phyloP scores from a whole-genome alignment of 306 rosid genomes.

The Trifolium pratense region DNA sequence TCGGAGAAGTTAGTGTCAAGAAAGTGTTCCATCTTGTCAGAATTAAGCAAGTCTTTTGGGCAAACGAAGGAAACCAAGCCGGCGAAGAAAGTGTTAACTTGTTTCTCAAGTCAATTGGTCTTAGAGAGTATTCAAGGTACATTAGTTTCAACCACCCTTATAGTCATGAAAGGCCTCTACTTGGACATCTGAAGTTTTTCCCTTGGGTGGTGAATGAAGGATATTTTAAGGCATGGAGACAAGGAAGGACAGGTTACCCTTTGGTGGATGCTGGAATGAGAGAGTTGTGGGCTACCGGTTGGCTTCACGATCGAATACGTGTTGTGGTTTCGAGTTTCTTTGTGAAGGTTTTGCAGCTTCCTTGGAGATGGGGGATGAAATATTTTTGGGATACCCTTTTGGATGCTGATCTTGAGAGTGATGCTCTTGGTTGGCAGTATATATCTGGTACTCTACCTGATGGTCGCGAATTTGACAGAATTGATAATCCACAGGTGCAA shows the following conservation, averaged over 20 bases:
- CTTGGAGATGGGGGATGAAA: conserved; percentile 99
- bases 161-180: conserved; percentile 92
- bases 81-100: conserved; percentile 98
- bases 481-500: conserved; percentile 96
- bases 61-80: conserved; percentile 90
- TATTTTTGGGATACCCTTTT: conserved; percentile 99
- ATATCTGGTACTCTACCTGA: conserved; percentile 97
- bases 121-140: conserved; percentile 96
- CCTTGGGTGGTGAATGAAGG: conserved; percentile 86
- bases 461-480: conserved; percentile 89
- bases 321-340: conserved; percentile 98
- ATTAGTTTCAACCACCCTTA: conserved; percentile 93
- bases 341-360: conserved; percentile 99
- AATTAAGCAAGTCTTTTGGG: conserved; percentile 97
- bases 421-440: conserved; percentile 99
- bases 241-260: conserved; percentile 98
- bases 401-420: conserved; percentile 99
- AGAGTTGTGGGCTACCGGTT: conserved; percentile 98
- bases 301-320: conserved; percentile 97
- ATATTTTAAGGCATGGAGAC: conserved; percentile 97
- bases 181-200: conserved; percentile 88
- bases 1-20: conserved; percentile 95
- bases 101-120: conserved; percentile 95
- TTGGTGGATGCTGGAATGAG: conserved; percentile 99
- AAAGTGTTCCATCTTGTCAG: conserved; percentile 90